phyloP scores from a whole-genome alignment of 2,329 filamentous ascomycete species.

The Epichloe sp. region DNA sequence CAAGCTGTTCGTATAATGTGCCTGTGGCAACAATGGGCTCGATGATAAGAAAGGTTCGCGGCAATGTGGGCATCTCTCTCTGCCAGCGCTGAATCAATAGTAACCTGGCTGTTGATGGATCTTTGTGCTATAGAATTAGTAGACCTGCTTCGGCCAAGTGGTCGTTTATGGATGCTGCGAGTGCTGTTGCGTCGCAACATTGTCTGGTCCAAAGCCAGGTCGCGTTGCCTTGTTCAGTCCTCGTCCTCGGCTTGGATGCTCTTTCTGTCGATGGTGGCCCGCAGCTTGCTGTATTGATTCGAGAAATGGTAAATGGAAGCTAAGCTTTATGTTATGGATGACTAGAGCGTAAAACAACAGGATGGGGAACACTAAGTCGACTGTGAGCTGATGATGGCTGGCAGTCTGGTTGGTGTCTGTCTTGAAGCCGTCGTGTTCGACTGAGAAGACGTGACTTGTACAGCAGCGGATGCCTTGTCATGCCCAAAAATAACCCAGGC shows the following conservation, averaged over 20 bases:
- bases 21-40: constrained; percentile 30
- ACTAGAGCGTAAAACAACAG: neutral
- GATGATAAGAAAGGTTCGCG: constrained; percentile 45
- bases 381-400: neutral
- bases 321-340: neutral
- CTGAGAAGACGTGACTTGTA: neutral
- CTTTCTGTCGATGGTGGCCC: neutral
- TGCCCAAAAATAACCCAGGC: neutral
- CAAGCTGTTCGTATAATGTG: neutral
- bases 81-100: constrained; percentile 35
- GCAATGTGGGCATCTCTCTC: constrained; percentile 49
- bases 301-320: constrained; percentile 1
- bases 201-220: constrained; percentile 3
- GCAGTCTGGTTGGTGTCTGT: neutral
- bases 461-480: neutral
- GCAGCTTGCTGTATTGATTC: neutral
- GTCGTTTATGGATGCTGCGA: constrained; percentile 25
- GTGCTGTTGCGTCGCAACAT: constrained; percentile 40
- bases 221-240: neutral
- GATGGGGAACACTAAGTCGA: neutral
- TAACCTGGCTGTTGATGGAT: constrained; percentile 29
- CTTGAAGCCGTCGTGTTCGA: neutral
- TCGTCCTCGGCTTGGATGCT: neutral
- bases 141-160: constrained; percentile 40
- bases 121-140: constrained; percentile 29